phyloP scores from a whole-genome alignment of 2,329 filamentous ascomycete genomes.

The Aspergillus brunneoviolaceus region DNA sequence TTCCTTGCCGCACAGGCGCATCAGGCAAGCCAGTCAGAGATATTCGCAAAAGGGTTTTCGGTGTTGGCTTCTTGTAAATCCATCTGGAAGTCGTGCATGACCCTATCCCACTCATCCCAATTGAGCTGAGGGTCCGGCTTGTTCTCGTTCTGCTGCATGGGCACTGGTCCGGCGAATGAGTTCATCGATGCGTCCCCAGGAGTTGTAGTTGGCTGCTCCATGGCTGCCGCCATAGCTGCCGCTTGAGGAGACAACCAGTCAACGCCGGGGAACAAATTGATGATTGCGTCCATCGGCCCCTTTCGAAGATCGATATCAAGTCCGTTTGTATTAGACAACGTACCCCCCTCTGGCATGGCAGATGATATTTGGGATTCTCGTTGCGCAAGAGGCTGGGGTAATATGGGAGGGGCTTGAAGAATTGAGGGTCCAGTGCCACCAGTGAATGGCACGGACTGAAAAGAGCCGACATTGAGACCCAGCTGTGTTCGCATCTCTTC shows the following conservation, averaged over 20 bases:
- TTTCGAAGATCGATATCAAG: conserved; percentile 27
- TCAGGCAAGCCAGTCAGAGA: conserved; percentile 33
- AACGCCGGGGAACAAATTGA: conserved; percentile 30
- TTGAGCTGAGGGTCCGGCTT: conserved; percentile 22
- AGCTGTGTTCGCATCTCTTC: conserved; percentile 27
- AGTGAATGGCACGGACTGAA: conserved; percentile 4
- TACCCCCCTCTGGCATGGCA: conserved; percentile 5
- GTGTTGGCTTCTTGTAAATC: conserved; percentile 32
- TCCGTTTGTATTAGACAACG: conserved; percentile 7
- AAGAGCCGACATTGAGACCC: conserved; percentile 14
- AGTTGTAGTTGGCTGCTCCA: conserved; percentile 9
- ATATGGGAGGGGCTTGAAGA: conserved; percentile 13
- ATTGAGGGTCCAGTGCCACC: conserved; percentile 7
- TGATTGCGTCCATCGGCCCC: conserved; percentile 26
- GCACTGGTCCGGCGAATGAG: conserved; percentile 11
- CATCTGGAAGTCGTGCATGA: conserved; percentile 41
- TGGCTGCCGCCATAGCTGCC: conserved; percentile 7
- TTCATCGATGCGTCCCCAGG: conserved; percentile 9
- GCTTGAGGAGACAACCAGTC: conserved; percentile 24
- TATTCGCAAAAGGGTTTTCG: conserved; percentile 20
- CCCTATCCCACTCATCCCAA: conserved; percentile 40
- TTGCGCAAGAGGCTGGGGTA: conserved; percentile 21
- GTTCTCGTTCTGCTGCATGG: conserved; percentile 6
- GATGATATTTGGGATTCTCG: conserved; percentile 13
- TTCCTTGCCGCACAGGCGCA: not conserved